A percentile compares a stretch with the other conserved stretches of the same genome.
phyloP scores from a whole-genome alignment of 352 stramenopile genomes.

The Phytophthora cactorum region DNA sequence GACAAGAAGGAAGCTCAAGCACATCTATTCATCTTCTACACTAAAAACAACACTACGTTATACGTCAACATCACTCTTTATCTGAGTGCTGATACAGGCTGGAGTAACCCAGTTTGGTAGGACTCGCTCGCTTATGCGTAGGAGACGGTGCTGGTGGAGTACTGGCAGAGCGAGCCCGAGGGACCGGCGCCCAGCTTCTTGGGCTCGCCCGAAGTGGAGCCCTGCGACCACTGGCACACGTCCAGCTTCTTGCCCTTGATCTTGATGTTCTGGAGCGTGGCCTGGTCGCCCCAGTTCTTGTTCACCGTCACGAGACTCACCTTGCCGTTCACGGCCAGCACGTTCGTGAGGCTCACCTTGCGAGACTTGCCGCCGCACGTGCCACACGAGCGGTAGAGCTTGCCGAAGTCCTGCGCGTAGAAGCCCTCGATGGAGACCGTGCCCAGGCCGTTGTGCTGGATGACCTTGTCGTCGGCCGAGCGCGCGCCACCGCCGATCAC shows the following conservation, averaged over 20 bases:
- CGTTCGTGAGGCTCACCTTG: conserved; percentile 27
- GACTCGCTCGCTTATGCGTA: too few relatives aligned
- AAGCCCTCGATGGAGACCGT: too few relatives aligned
- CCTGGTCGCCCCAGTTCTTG: conserved; percentile 20
- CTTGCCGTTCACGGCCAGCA: conserved; percentile 22
- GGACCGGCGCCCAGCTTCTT: conserved; percentile 21
- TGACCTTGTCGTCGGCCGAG: too few relatives aligned
- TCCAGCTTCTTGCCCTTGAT: conserved; percentile 30
- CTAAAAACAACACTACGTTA: conserved; percentile 6
- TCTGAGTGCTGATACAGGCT: neutral
- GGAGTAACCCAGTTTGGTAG: neutral
- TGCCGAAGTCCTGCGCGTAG: too few relatives aligned
- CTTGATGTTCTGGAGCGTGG: conserved; percentile 25
- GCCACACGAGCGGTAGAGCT: too few relatives aligned
- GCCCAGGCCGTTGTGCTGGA: too few relatives aligned
- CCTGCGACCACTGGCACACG: conserved; percentile 19
- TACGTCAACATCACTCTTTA: neutral
- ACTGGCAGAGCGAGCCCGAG: too few relatives aligned
- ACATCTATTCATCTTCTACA: conserved; percentile 8
- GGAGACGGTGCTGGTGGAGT: too few relatives aligned
- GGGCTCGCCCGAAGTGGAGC: conserved; percentile 19
- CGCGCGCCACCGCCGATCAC: too few relatives aligned
- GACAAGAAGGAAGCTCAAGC: neutral
- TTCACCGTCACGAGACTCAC: conserved; percentile 17
- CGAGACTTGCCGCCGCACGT: too few relatives aligned